These are phyloP conservation scores for Hawksworthiomyces lignivorus DNA, from an alignment of 2,329 filamentous ascomycete species.

Conservation along the genomic window DNA sequence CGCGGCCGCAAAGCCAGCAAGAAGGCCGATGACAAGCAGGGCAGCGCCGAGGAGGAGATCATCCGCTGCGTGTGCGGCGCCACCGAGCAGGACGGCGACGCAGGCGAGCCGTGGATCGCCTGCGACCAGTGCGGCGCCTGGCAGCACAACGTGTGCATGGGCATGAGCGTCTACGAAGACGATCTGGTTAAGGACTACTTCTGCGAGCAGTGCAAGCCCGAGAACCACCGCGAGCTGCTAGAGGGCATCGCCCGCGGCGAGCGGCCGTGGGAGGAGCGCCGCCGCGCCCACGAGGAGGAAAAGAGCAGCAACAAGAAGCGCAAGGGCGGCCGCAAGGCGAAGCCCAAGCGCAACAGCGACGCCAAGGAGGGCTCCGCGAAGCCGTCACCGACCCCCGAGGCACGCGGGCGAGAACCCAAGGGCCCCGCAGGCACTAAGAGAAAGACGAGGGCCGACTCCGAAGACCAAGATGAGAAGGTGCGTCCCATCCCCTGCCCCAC, in stretches of 20 bases:
- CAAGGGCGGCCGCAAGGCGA: slow-evolving; percentile 51
- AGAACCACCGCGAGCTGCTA: slow-evolving; percentile 74
- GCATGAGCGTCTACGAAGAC: slow-evolving; percentile 69
- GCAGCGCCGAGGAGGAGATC: slow-evolving; percentile 56
- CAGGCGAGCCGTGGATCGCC: slow-evolving; percentile 87
- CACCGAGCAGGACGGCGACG: slow-evolving; percentile 75
- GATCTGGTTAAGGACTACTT: slow-evolving; percentile 79
- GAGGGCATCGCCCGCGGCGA: slow-evolving; percentile 73
- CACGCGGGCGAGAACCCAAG: slow-evolving; percentile 28
- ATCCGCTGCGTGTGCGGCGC: slow-evolving; percentile 93
- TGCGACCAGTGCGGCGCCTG: slow-evolving; percentile 89
- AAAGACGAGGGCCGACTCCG: slow-evolving; percentile 50
- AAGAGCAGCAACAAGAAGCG: slow-evolving; percentile 51
- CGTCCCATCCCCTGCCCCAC: slow-evolving; percentile 13
- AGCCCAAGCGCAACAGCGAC: slow-evolving; percentile 60
- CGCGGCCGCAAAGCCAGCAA: slow-evolving; percentile 41
- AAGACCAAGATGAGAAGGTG: slow-evolving; percentile 44
- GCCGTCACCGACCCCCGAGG: slow-evolving; percentile 29
- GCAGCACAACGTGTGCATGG: slow-evolving; percentile 97
- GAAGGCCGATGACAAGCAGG: slow-evolving; percentile 53
- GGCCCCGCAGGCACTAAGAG: slow-evolving; percentile 34
- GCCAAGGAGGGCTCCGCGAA: slow-evolving; percentile 37
- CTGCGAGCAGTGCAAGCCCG: slow-evolving; percentile 82
- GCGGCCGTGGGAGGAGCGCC: slow-evolving; percentile 73
- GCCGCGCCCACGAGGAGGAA: slow-evolving; percentile 55